Percentiles rank a stretch among this genome's conserved stretches.
Evolutionary conservation across 108 stramenopile genomes (phyloP).

Genomic region (Cyclostephanos tholiformis): DNA sequence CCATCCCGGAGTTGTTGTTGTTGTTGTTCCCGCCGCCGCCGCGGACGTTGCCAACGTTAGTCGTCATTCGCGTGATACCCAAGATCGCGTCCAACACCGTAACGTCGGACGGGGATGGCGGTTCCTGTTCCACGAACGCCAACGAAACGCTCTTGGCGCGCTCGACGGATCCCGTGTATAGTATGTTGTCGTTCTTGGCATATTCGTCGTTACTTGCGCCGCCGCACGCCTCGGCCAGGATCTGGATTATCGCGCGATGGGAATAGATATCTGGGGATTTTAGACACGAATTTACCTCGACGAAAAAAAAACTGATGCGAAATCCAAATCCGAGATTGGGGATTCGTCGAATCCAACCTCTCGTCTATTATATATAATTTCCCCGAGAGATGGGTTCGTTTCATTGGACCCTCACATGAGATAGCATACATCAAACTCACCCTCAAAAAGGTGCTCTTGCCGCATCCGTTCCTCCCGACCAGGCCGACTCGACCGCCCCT

Average conservation of each 20-base stretch:
- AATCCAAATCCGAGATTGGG: too few relatives aligned
- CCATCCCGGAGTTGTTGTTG: neutral
- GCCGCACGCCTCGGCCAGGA: conserved; percentile 62
- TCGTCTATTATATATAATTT: too few relatives aligned
- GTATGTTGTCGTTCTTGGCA: conserved; percentile 28
- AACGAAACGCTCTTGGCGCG: conserved; percentile 54
- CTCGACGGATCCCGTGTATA: conserved; percentile 64
- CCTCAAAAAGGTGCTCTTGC: conserved; percentile 73
- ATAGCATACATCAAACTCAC: too few relatives aligned
- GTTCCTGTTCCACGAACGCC: conserved; percentile 84
- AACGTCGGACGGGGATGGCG: conserved; percentile 61
- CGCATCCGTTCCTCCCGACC: conserved; percentile 76
- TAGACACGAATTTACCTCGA: too few relatives aligned
- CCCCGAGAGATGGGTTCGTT: too few relatives aligned
- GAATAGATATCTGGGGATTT: too few relatives aligned
- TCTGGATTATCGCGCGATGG: conserved; percentile 22
- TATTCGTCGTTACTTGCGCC: neutral
- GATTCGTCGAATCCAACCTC: too few relatives aligned
- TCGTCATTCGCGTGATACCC: conserved; percentile 49
- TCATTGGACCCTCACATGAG: too few relatives aligned
- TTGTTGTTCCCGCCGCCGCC: neutral
- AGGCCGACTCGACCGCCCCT: conserved; percentile 69
- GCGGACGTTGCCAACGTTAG: neutral
- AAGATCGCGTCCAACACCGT: conserved; percentile 78
- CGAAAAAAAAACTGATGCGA: too few relatives aligned